Base-by-base conservation (phyloP, 2,329 filamentous ascomycete species). In the Pseudocercospora crystallina region DNA sequence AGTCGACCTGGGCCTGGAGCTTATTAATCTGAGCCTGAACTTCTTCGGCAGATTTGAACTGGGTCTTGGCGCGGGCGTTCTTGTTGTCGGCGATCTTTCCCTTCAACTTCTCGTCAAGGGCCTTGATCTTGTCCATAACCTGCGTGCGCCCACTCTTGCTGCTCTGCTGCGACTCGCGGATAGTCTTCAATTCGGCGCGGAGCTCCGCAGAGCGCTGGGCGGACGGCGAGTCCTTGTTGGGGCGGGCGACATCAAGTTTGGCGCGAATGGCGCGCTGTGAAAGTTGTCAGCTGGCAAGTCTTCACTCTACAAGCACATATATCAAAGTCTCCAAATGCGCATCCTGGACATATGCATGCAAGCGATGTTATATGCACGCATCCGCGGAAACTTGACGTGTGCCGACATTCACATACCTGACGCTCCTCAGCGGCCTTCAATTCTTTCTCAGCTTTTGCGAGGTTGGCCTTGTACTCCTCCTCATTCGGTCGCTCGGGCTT, bases 51-150 rank as follows among this genome's bases (percentile, higher is more conserved):
- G 79, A 90, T 82, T 94, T 96, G 83, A 86, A 97, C 46, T 83
- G 77, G 54, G 95, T 80, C 70, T 90, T 88, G 73, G 83, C 81
- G 65, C 88, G 87, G 58, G 89, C 87, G 49, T 79, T 81, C 81
- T 96, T 97, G 71, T 95, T 89, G 75, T 96, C 90, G 61, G 81
- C 77, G 61, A 95, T 85, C 60, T 89, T 86, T 65, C 85, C 84
- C 76, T 92, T 92, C 66, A 99, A 79, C 69, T 90, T 87, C 69
- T 91, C 86, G 64, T 97, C 91, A 53, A 96, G 83, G 61, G 86
- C 85, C 81, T 94, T 95, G 76, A 96, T 88, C 76, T 95, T 89
- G 65, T 96, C 91, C 65, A 89, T 81, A 71, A 91, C 85, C 67
- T 81, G 80, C 63, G 80, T 82, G 49, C 91, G 87, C 47, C 87